Conservation (phyloP, 1,284 basidiomycete species). For the Apiotrichum laibachii region DNA sequence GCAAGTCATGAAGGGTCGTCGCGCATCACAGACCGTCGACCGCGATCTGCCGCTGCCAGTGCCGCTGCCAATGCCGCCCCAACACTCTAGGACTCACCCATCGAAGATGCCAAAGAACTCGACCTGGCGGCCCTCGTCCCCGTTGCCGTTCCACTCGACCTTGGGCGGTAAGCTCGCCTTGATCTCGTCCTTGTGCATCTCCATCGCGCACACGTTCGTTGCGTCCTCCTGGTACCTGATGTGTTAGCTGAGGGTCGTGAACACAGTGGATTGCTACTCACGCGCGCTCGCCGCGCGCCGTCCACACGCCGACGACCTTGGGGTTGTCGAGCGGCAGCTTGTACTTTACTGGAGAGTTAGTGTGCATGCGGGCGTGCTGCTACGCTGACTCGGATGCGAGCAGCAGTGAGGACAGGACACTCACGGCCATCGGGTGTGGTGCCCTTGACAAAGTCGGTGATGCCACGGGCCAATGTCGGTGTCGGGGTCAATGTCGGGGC, state of each 20-base stretch:
- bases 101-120: conserved; percentile 85
- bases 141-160: conserved; percentile 61
- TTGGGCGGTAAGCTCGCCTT: conserved; percentile 61
- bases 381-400: too few species aligned
- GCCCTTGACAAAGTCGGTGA: neutral
- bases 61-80: too few species aligned
- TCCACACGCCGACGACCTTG: conserved; percentile 66
- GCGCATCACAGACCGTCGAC: too few species aligned
- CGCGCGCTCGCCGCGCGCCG: conserved; percentile 71
- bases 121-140: conserved; percentile 62
- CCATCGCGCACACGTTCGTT: conserved; percentile 68
- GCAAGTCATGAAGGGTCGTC: too few species aligned
- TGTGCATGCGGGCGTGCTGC: conserved; percentile 2
- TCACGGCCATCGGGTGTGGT: neutral
- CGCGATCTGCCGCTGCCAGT: too few species aligned
- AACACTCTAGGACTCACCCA: conserved; percentile 58
- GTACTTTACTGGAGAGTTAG: conserved; percentile 32
- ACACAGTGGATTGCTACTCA: conserved; percentile 39
- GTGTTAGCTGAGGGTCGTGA: neutral
- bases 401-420: too few species aligned
- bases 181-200: conserved; percentile 70
- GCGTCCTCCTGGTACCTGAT: conserved; percentile 76
- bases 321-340: conserved; percentile 44
- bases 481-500: too few species aligned
- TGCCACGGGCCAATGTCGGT: neutral